A percentile compares a stretch with the other conserved stretches of the same genome.
These are phyloP conservation scores for Saposhnikovia divaricata DNA, from an alignment of 129 eudicot genomes.

Conservation along the genomic window DNA sequence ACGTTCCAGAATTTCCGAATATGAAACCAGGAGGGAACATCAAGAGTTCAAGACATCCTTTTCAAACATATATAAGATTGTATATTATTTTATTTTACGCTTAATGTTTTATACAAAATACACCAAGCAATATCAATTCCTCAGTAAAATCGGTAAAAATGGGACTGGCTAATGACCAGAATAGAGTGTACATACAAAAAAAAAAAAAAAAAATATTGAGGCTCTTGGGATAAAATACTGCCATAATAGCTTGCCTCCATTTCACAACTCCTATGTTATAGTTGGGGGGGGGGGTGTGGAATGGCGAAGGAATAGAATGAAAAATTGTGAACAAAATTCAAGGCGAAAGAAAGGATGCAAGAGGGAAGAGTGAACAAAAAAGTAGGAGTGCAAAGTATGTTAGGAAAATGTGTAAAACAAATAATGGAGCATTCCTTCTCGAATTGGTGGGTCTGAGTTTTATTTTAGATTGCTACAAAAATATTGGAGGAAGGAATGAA, in stretches of 20 bases:
- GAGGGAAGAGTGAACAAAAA: background rate
- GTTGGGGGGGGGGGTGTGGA: background rate
- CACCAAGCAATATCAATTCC: background rate
- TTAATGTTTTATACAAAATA: background rate
- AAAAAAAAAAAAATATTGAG: too few relatives aligned
- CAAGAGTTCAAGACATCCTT: background rate
- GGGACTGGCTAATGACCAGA: background rate
- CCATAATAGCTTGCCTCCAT: constrained; percentile 1
- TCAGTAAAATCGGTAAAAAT: background rate
- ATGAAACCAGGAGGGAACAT: background rate
- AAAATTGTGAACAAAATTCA: background rate
- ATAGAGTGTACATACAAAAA: too few relatives aligned
- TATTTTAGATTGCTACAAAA: too few relatives aligned
- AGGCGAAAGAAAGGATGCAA: background rate
- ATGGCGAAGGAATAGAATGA: background rate
- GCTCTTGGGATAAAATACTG: background rate
- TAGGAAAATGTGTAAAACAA: background rate
- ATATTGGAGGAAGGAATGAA: too few relatives aligned
- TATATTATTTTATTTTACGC: background rate
- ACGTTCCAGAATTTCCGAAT: background rate
- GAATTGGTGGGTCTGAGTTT: background rate
- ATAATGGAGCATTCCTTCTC: background rate
- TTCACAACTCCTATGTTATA: background rate
- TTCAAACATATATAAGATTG: background rate
- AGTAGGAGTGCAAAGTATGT: background rate